A percentile compares a stretch with the other conserved stretches of the same genome.
Evolutionary conservation across 2,329 filamentous ascomycete species (phyloP).

Genomic region (Fusarium sp.): DNA sequence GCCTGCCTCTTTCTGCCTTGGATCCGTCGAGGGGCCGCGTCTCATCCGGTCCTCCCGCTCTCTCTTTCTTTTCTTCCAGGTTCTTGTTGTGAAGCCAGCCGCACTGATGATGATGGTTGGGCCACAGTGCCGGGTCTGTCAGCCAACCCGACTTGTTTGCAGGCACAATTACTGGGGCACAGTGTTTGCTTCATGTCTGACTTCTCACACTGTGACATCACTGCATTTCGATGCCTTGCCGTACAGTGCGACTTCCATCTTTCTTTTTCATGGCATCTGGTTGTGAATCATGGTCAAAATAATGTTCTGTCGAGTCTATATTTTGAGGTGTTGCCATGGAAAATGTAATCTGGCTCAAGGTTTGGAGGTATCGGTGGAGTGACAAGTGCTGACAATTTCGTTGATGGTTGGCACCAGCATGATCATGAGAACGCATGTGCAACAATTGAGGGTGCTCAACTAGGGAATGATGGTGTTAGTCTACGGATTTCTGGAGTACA

Average conservation of each 20-base stretch:
- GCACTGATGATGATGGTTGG: conserved; percentile 32
- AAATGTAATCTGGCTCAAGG: background rate
- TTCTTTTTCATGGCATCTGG: background rate
- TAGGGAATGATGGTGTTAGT: background rate
- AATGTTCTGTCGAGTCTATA: background rate
- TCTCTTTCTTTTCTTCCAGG: background rate
- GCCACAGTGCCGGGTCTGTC: conserved; percentile 10
- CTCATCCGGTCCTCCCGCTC: conserved; percentile 17
- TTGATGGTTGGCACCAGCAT: background rate
- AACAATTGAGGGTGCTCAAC: background rate
- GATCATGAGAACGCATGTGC: background rate
- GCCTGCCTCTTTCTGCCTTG: conserved; percentile 3
- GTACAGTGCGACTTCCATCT: conserved; percentile 15
- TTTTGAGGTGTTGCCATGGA: background rate
- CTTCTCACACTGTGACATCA: background rate
- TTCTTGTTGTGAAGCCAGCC: conserved; percentile 12
- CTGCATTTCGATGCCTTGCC: accelerated
- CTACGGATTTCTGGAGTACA: background rate
- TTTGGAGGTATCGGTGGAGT: background rate
- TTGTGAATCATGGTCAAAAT: background rate
- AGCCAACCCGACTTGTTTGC: conserved; percentile 29
- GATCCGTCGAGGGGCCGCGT: background rate
- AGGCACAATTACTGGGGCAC: conserved; percentile 33
- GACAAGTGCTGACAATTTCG: background rate
- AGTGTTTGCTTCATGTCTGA: background rate